Percentiles rank a stretch among this genome's conserved stretches.
Evolutionary conservation across 2,329 filamentous ascomycete species (phyloP).

Genomic region (Pseudopithomyces chartarum): DNA sequence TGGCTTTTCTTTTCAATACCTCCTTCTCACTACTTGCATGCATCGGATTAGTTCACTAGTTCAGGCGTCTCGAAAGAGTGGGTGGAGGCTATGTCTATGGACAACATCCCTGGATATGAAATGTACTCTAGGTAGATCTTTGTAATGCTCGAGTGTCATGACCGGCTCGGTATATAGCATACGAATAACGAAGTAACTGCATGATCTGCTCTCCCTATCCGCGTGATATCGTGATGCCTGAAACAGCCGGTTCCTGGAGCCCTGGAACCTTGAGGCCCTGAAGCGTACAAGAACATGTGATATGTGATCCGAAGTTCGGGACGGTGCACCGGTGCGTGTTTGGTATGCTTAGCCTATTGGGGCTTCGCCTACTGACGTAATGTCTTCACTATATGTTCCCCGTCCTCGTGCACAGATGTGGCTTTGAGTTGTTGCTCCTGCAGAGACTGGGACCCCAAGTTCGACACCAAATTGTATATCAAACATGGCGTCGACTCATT

Average conservation of each 20-base stretch:
- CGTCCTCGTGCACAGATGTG: neutral
- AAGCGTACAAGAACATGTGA: no score
- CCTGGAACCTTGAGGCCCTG: no score
- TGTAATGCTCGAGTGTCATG: constrained; percentile 15
- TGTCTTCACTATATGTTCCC: neutral
- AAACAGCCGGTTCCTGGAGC: no score
- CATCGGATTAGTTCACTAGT: constrained; percentile 33
- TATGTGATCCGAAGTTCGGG: neutral
- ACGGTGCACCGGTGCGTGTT: neutral
- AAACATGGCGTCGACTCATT: constrained; percentile 31
- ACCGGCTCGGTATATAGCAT: constrained; percentile 22
- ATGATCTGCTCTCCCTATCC: constrained; percentile 9
- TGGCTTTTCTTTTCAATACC: constrained; percentile 31
- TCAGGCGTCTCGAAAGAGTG: constrained; percentile 43
- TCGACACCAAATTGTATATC: neutral
- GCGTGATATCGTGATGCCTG: neutral
- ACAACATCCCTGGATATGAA: constrained; percentile 32
- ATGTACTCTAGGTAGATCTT: constrained; percentile 42
- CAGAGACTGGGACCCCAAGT: neutral
- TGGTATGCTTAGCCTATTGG: neutral
- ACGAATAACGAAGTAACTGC: constrained; percentile 36
- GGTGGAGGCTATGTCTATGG: constrained; percentile 38
- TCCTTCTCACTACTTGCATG: constrained; percentile 40
- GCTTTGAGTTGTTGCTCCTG: neutral
- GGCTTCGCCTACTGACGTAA: constrained; percentile 7